phyloP scores from a whole-genome alignment of 164 flowering plant genomes.

The Platanus orientalis region DNA sequence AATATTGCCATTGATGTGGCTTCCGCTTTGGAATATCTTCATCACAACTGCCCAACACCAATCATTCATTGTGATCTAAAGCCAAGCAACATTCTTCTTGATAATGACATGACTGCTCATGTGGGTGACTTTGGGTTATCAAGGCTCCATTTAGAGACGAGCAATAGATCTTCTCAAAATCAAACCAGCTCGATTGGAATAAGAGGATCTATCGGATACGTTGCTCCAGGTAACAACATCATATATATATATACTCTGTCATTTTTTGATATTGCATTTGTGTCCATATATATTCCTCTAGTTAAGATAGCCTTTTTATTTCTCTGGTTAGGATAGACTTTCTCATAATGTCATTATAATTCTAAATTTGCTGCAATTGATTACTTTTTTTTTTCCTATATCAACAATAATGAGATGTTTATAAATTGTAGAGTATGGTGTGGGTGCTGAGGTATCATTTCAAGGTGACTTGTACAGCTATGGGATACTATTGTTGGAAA shows the following conservation, averaged over 20 bases:
- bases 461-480: conserved; percentile 29
- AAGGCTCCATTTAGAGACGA: conserved; percentile 10
- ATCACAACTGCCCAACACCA: conserved; percentile 18
- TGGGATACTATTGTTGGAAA: conserved; percentile 35
- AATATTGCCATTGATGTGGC: conserved; percentile 33
- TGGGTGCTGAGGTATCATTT: conserved; percentile 19
- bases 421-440: conserved; percentile 27
- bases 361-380: too few species aligned
- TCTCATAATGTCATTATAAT: too few species aligned
- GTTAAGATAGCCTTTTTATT: conserved; percentile 17
- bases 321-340: too few species aligned
- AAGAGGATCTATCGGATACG: conserved; percentile 34
- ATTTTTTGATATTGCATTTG: too few species aligned
- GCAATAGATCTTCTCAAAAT: neutral
- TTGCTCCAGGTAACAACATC: conserved; percentile 42
- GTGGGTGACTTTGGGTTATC: conserved; percentile 37
- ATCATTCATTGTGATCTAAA: conserved; percentile 33
- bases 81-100: conserved; percentile 33
- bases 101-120: conserved; percentile 25
- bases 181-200: conserved; percentile 20
- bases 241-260: too few species aligned
- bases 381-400: too few species aligned
- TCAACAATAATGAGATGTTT: neutral
- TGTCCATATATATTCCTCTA: conserved; percentile 35
- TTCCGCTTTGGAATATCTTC: conserved; percentile 35